These are phyloP conservation scores for Trapa bicornis DNA, from an alignment of 345 rosid species.

Conservation along the genomic window DNA sequence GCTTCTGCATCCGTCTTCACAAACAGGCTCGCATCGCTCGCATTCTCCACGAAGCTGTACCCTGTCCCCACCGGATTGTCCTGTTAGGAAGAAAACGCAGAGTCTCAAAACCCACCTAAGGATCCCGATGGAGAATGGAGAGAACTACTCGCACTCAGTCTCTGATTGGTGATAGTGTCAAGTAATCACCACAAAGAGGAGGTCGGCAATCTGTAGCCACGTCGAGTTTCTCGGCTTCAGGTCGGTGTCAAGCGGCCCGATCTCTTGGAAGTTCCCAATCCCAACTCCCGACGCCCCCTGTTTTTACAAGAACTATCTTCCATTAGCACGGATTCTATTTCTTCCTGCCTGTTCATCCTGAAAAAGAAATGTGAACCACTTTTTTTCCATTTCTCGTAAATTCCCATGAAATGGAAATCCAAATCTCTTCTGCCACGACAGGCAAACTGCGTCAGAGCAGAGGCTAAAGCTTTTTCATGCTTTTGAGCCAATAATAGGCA, in stretches of 20 bases:
- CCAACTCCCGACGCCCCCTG: constrained; percentile 37
- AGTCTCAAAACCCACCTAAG: neutral
- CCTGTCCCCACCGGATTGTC: constrained; percentile 45
- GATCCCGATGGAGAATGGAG: neutral
- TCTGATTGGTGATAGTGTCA: neutral
- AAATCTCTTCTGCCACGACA: neutral
- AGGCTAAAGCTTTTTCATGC: no score
- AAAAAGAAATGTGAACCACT: neutral
- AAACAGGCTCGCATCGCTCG: constrained; percentile 13
- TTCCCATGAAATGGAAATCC: no score
- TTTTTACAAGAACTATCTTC: neutral
- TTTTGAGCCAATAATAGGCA: no score
- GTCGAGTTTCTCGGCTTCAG: constrained; percentile 30
- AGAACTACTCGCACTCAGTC: no score
- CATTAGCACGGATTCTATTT: no score
- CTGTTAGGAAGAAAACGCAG: constrained; percentile 7
- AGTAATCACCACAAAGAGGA: constrained; percentile 30
- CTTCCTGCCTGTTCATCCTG: no score
- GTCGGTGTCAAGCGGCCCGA: constrained; percentile 31
- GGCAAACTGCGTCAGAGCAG: neutral
- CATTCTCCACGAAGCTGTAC: constrained; percentile 32
- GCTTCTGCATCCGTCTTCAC: constrained; percentile 77
- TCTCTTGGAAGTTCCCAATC: constrained; percentile 34
- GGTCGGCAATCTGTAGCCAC: constrained; percentile 38
- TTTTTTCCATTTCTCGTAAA: neutral